Conservation (phyloP, 768 basidiomycete species). For the Mycena olivaceomarginata region DNA sequence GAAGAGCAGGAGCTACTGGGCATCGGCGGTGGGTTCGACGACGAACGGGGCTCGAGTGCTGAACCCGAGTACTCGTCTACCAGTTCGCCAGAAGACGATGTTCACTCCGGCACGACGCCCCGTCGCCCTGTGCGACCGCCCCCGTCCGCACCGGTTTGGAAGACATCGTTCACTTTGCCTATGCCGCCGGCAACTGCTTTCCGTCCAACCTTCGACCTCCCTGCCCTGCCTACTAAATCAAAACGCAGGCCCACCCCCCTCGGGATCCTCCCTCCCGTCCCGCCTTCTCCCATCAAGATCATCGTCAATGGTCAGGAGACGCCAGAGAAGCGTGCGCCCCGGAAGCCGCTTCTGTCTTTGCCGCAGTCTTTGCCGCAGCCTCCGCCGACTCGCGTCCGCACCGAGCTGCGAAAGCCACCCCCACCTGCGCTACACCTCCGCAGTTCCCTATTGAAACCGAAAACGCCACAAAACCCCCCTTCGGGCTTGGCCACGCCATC, state of each 20-base stretch:
- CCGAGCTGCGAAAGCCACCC: constrained; percentile 71
- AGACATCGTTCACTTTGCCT: constrained; percentile 73
- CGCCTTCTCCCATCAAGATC: constrained; percentile 81
- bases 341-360: constrained; percentile 47
- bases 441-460: constrained; percentile 57
- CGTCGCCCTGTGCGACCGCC: constrained; percentile 60
- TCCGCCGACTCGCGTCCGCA: constrained; percentile 66
- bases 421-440: constrained; percentile 77
- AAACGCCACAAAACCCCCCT: constrained; percentile 50
- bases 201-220: constrained; percentile 69
- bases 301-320: constrained; percentile 58
- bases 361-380: constrained; percentile 51
- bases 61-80: constrained; percentile 61
- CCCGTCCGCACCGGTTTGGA: constrained; percentile 76
- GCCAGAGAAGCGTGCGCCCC: constrained; percentile 42
- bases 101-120: constrained; percentile 50
- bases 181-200: constrained; percentile 73
- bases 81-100: constrained; percentile 68
- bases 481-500: constrained; percentile 73
- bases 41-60: constrained; percentile 57
- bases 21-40: constrained; percentile 79
- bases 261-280: constrained; percentile 80
- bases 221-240: constrained; percentile 62
- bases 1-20: constrained; percentile 86
- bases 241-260: constrained; percentile 80